phyloP scores from a whole-genome alignment of 768 basidiomycete genomes.

The Filobasidium wieringae region DNA sequence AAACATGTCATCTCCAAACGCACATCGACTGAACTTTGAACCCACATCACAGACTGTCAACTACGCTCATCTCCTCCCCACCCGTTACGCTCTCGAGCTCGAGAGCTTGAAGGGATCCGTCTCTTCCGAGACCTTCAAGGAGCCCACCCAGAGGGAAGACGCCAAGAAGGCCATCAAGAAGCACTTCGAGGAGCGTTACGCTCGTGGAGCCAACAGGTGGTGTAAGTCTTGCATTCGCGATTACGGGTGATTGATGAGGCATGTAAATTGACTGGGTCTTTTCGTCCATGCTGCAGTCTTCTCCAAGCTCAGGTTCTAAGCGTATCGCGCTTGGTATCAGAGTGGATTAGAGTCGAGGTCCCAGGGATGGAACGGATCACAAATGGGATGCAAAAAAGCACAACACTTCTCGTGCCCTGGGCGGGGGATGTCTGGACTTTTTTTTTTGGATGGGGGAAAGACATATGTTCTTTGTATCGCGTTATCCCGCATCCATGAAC shows the following conservation, averaged over 20 bases:
- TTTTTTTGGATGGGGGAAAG: neutral
- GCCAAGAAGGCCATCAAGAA: slow-evolving; percentile 96
- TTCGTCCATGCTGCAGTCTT: slow-evolving; percentile 25
- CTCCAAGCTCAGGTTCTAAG: slow-evolving; percentile 40
- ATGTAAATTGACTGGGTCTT: neutral
- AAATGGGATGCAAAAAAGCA: neutral
- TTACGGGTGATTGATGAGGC: neutral
- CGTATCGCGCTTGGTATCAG: neutral
- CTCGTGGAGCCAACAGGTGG: slow-evolving; percentile 91
- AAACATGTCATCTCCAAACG: neutral
- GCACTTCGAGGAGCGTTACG: slow-evolving; percentile 88
- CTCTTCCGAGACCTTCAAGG: slow-evolving; percentile 84
- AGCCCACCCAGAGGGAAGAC: slow-evolving; percentile 86
- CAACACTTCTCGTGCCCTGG: neutral
- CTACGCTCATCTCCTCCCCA: slow-evolving; percentile 98
- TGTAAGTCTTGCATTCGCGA: slow-evolving; percentile 38
- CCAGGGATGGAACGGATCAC: neutral
- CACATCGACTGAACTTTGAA: neutral
- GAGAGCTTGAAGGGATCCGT: slow-evolving; percentile 85
- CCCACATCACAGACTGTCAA: slow-evolving; percentile 60
- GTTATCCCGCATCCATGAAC: neutral
- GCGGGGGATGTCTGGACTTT: neutral
- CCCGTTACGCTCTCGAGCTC: slow-evolving; percentile 93
- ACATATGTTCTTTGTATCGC: neutral
- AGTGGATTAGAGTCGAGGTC: neutral